These are phyloP conservation scores for Cupressus sempervirens DNA, from an alignment of 75 land plant species.

Conservation along the genomic window DNA sequence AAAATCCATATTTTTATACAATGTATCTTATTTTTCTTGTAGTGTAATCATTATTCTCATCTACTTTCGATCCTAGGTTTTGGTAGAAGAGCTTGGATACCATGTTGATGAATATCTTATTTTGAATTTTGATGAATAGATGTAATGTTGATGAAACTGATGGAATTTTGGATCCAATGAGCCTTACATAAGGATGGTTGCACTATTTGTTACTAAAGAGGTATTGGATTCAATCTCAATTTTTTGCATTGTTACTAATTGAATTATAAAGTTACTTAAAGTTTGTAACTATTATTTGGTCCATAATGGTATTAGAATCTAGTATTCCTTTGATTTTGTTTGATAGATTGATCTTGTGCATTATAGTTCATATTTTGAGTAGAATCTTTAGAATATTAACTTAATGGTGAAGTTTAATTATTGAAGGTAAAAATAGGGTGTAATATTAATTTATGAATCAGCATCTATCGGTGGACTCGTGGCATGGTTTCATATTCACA, in stretches of 20 bases:
- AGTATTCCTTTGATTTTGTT: background rate
- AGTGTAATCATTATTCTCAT: conserved; percentile 5
- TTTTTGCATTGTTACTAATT: background rate
- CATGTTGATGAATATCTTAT: conserved; percentile 43
- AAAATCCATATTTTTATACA: background rate
- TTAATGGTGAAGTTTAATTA: background rate
- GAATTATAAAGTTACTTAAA: background rate
- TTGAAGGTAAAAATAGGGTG: background rate
- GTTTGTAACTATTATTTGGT: background rate
- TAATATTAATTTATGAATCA: background rate
- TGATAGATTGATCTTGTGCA: conserved; percentile 4
- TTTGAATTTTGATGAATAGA: too few relatives aligned
- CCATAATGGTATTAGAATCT: background rate
- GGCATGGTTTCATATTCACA: too few relatives aligned
- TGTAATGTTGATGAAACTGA: conserved; percentile 92
- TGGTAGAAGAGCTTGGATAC: conserved; percentile 78
- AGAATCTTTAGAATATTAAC: background rate
- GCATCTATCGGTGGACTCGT: too few relatives aligned
- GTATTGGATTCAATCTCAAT: conserved; percentile 31
- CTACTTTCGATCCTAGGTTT: conserved; percentile 39
- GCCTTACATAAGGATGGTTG: conserved; percentile 77
- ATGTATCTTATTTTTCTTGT: background rate
- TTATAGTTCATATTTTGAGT: background rate
- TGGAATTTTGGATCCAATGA: conserved; percentile 58
- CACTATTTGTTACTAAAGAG: conserved; percentile 98